A percentile compares a stretch with the other conserved stretches of the same genome.
Evolutionary conservation across 352 stramenopile species (phyloP).

Genomic region (Phytophthora megakarya): DNA sequence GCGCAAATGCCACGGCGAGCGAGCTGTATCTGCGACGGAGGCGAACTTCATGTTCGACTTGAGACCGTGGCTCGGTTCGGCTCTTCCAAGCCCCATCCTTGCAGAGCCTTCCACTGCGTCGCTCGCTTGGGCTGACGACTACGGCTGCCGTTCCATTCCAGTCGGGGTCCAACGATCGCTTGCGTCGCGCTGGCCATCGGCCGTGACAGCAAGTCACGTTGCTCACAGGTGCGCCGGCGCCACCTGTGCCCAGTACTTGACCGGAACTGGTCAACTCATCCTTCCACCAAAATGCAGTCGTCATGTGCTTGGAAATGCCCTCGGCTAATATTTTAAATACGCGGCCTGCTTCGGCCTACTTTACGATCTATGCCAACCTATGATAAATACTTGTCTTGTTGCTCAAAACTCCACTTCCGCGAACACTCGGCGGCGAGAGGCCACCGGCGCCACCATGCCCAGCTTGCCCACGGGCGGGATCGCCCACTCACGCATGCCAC

Average conservation of each 20-base stretch:
- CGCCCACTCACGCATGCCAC: slow-evolving; percentile 48
- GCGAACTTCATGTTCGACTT: background rate
- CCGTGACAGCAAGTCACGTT: slow-evolving; percentile 7
- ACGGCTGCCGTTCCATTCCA: slow-evolving; percentile 26
- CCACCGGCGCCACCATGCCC: slow-evolving; percentile 40
- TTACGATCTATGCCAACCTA: slow-evolving; percentile 30
- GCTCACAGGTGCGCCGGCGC: slow-evolving; percentile 5
- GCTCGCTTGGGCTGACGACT: slow-evolving; percentile 14
- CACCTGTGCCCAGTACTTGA: background rate
- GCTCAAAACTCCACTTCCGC: slow-evolving; percentile 77
- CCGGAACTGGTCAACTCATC: slow-evolving; percentile 20
- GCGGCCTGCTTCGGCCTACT: slow-evolving; percentile 26
- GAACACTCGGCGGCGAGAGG: slow-evolving; percentile 69
- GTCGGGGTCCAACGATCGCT: slow-evolving; percentile 5
- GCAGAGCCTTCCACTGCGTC: slow-evolving; percentile 1
- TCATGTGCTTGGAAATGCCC: slow-evolving; percentile 1
- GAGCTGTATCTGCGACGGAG: slow-evolving; percentile 17
- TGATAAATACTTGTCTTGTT: slow-evolving; percentile 32
- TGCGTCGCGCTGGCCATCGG: slow-evolving; percentile 4
- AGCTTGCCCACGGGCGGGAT: slow-evolving; percentile 54
- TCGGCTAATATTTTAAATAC: slow-evolving; percentile 42
- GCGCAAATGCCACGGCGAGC: slow-evolving; percentile 3
- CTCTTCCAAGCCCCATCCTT: slow-evolving; percentile 22
- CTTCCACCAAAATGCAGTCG: background rate
- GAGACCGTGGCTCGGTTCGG: slow-evolving; percentile 13